Conservation (phyloP, 306 rosid species). For the Trifolium repens region DNA sequence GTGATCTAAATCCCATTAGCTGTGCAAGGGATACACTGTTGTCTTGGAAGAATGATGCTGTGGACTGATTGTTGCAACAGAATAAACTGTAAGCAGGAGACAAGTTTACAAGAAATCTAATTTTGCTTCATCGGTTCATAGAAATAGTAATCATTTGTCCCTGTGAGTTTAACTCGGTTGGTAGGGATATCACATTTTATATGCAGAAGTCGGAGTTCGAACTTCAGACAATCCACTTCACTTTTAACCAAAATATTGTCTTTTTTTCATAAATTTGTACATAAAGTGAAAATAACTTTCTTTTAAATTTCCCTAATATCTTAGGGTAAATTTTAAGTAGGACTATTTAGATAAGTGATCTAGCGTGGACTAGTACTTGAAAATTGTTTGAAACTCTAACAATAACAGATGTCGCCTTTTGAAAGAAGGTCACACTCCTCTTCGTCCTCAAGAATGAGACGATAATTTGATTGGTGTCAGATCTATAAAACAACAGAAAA, state of each 20-base stretch:
- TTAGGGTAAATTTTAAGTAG: neutral
- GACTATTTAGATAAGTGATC: neutral
- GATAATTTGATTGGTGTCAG: neutral
- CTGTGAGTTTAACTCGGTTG: no score
- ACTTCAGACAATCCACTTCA: no score
- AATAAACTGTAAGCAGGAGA: slow-evolving; percentile 28
- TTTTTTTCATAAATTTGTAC: no score
- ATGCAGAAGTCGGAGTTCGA: no score
- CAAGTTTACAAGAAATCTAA: neutral
- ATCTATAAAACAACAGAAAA: neutral
- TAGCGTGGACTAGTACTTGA: neutral
- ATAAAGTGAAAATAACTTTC: neutral
- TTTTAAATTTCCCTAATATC: neutral
- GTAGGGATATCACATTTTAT: no score
- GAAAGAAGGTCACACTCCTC: neutral
- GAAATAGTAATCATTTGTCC: no score
- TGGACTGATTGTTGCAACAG: slow-evolving; percentile 56
- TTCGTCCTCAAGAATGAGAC: neutral
- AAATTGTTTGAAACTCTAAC: neutral
- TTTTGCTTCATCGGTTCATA: no score
- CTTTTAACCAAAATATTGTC: no score
- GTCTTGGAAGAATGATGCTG: slow-evolving; percentile 84
- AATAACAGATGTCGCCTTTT: neutral
- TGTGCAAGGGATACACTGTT: slow-evolving; percentile 74
- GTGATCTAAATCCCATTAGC: slow-evolving; percentile 62